These are phyloP conservation scores for Suillus sp. DNA, from an alignment of 768 basidiomycete genomes.

Conservation along the genomic window DNA sequence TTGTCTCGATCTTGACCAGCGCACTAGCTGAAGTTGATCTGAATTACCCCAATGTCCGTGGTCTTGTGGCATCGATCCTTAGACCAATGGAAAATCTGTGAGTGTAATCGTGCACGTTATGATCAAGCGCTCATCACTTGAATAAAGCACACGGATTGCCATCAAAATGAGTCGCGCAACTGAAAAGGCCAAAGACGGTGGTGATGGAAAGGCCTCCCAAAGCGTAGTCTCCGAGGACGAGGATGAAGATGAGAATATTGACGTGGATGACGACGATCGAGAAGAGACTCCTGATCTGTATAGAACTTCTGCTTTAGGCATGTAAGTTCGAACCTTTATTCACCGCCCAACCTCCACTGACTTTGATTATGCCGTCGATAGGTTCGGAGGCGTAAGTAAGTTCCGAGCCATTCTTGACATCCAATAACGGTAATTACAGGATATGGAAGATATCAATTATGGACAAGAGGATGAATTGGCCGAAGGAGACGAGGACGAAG, in stretches of 20 bases:
- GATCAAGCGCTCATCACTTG: conserved; percentile 14
- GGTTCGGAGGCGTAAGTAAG: conserved; percentile 74
- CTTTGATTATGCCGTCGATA: conserved; percentile 21
- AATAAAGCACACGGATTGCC: conserved; percentile 84
- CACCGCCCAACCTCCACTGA: background rate
- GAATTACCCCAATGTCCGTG: conserved; percentile 90
- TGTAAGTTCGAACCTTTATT: conserved; percentile 52
- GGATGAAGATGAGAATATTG: conserved; percentile 57
- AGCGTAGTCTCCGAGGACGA: conserved; percentile 46
- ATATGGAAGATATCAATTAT: conserved; percentile 82
- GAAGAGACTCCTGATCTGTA: conserved; percentile 93
- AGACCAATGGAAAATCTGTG: conserved; percentile 89
- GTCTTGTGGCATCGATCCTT: conserved; percentile 83
- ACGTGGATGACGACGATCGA: conserved; percentile 57
- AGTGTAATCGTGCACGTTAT: conserved; percentile 31
- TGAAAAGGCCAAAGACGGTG: conserved; percentile 60
- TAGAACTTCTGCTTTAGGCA: conserved; percentile 93
- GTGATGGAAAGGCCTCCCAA: conserved; percentile 46
- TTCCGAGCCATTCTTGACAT: conserved; percentile 13
- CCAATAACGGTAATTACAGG: conserved; percentile 45
- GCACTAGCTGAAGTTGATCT: conserved; percentile 92
- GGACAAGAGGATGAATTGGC: conserved; percentile 74
- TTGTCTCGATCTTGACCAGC: conserved; percentile 84
- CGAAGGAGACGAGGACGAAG: conserved; percentile 78
- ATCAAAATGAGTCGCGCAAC: conserved; percentile 93